Percentiles rank a stretch among this genome's conserved stretches.
Conservation (phyloP, 805 yeast species). For the Torulaspora microellipsoides region DNA sequence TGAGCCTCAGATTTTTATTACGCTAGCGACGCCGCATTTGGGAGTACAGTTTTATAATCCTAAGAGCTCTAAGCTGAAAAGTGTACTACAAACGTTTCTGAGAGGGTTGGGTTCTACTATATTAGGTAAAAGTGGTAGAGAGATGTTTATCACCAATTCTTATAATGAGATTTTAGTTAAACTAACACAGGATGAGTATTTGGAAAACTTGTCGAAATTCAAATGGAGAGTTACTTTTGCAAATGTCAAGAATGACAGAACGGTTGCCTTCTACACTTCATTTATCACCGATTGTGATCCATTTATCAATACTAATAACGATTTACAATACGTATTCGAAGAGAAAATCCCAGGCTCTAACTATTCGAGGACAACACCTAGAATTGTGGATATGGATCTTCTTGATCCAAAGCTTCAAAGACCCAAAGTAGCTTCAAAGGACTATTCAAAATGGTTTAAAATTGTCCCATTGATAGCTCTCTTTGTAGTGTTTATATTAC, state of each 20-base stretch:
- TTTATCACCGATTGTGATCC: constrained; percentile 72
- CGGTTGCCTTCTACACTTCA: constrained; percentile 84
- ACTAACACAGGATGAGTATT: constrained; percentile 39
- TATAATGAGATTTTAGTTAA: constrained; percentile 42
- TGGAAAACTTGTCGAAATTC: constrained; percentile 54
- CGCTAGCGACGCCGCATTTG: constrained; percentile 79
- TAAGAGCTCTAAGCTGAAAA: constrained; percentile 27
- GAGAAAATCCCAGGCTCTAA: constrained; percentile 33
- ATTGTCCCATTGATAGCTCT: constrained; percentile 6
- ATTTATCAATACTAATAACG: constrained; percentile 53
- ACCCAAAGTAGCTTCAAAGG: constrained; percentile 2
- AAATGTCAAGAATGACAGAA: constrained; percentile 74
- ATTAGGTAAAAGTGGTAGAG: constrained; percentile 67
- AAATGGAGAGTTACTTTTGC: constrained; percentile 58
- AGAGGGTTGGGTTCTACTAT: constrained; percentile 51
- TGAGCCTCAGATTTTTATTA: constrained; percentile 57
- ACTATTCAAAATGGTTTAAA: constrained; percentile 6
- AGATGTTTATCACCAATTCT: constrained; percentile 54
- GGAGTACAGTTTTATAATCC: constrained; percentile 49
- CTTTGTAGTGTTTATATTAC: constrained; percentile 19
- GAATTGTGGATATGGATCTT: constrained; percentile 24
- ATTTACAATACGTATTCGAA: constrained; percentile 45
- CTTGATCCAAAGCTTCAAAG: constrained; percentile 15
- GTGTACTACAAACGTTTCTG: constrained; percentile 29
- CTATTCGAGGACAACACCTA: constrained; percentile 23